These are phyloP conservation scores for Boletus vinaceobasis DNA, from an alignment of 768 basidiomycete genomes.

Conservation along the genomic window DNA sequence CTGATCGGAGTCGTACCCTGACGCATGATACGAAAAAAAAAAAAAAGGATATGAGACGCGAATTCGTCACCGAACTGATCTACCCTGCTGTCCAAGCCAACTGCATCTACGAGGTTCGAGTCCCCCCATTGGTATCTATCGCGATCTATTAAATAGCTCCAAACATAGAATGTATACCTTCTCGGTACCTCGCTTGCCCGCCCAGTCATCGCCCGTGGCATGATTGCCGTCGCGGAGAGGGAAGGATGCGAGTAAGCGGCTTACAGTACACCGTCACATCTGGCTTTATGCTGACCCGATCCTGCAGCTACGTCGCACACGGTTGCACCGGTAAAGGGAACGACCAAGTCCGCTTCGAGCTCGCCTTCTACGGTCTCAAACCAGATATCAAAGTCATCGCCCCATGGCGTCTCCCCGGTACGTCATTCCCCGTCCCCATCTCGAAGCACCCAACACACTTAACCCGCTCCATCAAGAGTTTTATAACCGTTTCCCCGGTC, in stretches of 20 bases:
- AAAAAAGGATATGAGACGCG: slow-evolving; percentile 83
- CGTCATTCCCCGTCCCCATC: neutral
- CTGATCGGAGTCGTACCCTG: neutral
- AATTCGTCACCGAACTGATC: slow-evolving; percentile 94
- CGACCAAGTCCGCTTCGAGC: slow-evolving; percentile 98
- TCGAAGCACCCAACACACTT: neutral
- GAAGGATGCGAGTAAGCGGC: slow-evolving; percentile 91
- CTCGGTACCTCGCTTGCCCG: slow-evolving; percentile 97
- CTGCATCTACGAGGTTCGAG: slow-evolving; percentile 89
- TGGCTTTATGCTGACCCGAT: neutral
- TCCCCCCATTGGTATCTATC: neutral
- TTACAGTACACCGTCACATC: neutral
- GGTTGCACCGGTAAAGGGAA: slow-evolving; percentile 99
- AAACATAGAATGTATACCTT: slow-evolving; percentile 84
- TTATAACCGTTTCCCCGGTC: slow-evolving; percentile 96
- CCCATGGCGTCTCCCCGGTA: slow-evolving; percentile 95
- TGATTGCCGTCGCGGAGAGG: slow-evolving; percentile 88
- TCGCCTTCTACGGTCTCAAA: slow-evolving; percentile 97
- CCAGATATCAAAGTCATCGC: slow-evolving; percentile 99
- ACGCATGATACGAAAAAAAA: neutral
- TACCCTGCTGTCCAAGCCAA: slow-evolving; percentile 99
- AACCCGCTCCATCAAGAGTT: slow-evolving; percentile 56
- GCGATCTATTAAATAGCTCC: neutral
- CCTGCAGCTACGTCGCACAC: slow-evolving; percentile 83
- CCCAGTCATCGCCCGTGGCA: slow-evolving; percentile 97